Percentiles rank a stretch among this genome's conserved stretches.
phyloP scores from a whole-genome alignment of 164 flowering plant genomes.

The Macadamia integrifolia region DNA sequence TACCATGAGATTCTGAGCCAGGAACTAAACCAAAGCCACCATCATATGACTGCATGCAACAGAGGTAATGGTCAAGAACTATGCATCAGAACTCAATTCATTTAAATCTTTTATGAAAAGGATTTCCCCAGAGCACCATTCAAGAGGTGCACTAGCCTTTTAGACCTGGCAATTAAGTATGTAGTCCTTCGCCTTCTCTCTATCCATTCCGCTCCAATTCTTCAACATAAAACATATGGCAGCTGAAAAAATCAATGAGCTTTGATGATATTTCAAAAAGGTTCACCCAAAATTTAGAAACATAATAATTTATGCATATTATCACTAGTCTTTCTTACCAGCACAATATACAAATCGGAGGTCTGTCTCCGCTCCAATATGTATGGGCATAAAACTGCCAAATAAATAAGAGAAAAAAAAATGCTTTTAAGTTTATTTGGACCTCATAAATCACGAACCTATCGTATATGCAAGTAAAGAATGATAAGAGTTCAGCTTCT shows the following conservation, averaged over 20 bases:
- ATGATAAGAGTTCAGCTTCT: not conserved
- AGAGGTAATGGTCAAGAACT: not conserved
- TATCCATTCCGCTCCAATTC: slow-evolving; percentile 90
- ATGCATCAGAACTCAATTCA: not conserved
- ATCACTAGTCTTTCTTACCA: slow-evolving; percentile 38
- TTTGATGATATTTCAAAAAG: slow-evolving; percentile 3
- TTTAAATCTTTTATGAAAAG: not conserved
- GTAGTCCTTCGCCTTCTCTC: slow-evolving; percentile 70
- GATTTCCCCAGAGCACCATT: not conserved
- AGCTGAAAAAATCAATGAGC: slow-evolving; percentile 44
- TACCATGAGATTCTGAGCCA: slow-evolving; percentile 97
- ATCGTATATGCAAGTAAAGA: not conserved
- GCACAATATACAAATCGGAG: slow-evolving; percentile 91
- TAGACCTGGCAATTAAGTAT: slow-evolving; percentile 79
- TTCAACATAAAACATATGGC: slow-evolving; percentile 76
- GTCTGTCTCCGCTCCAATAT: slow-evolving; percentile 83
- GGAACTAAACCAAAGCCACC: slow-evolving; percentile 95
- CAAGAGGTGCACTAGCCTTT: not conserved
- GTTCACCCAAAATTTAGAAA: not conserved
- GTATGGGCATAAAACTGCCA: slow-evolving; percentile 78
- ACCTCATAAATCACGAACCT: no score
- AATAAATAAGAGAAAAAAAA: slow-evolving; percentile 3
- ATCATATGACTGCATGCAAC: slow-evolving; percentile 82
- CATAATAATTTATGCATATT: not conserved
- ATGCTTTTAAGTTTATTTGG: not conserved